Conservation (phyloP, 2,329 filamentous ascomycete genomes). For the Microascus cirrosus region DNA sequence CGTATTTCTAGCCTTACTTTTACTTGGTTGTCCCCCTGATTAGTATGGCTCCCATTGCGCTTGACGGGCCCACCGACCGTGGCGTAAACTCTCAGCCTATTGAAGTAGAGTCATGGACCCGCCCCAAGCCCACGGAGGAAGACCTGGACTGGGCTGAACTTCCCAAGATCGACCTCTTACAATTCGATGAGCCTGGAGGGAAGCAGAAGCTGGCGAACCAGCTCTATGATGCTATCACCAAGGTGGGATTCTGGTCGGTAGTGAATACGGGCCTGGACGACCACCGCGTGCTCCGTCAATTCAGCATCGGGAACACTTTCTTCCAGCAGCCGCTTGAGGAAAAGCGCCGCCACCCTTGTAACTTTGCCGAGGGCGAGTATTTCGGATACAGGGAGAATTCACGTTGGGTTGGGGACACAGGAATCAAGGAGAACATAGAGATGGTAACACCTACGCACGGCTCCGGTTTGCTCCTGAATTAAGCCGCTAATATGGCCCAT, state of each 20-base stretch:
- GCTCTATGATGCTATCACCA: constrained; percentile 39
- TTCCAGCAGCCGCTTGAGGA: constrained; percentile 45
- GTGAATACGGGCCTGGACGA: constrained; percentile 50
- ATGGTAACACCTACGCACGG: not conserved
- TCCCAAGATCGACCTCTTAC: constrained; percentile 42
- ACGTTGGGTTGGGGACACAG: constrained; percentile 20
- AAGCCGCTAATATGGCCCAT: no score
- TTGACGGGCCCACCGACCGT: constrained; percentile 7
- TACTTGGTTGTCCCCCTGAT: not conserved
- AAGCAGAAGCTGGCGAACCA: constrained; percentile 42
- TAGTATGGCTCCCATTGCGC: not conserved
- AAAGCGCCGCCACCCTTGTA: constrained; percentile 43
- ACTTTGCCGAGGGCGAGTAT: constrained; percentile 40
- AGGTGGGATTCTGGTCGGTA: constrained; percentile 46
- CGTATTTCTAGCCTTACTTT: not conserved
- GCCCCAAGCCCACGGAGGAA: constrained; percentile 14
- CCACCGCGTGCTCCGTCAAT: constrained; percentile 48
- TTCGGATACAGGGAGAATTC: constrained; percentile 31
- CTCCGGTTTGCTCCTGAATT: no score
- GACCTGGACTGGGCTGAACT: constrained; percentile 40
- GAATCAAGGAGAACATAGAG: constrained; percentile 18
- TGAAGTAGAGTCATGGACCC: constrained; percentile 19
- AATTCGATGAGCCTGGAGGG: constrained; percentile 40
- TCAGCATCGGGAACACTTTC: constrained; percentile 47
- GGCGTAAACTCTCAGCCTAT: constrained; percentile 18